Evolutionary conservation across 1,284 basidiomycete species (phyloP), one percentile per base, ranked within the genome.

Genomic region (Mycena sp.): DNA sequence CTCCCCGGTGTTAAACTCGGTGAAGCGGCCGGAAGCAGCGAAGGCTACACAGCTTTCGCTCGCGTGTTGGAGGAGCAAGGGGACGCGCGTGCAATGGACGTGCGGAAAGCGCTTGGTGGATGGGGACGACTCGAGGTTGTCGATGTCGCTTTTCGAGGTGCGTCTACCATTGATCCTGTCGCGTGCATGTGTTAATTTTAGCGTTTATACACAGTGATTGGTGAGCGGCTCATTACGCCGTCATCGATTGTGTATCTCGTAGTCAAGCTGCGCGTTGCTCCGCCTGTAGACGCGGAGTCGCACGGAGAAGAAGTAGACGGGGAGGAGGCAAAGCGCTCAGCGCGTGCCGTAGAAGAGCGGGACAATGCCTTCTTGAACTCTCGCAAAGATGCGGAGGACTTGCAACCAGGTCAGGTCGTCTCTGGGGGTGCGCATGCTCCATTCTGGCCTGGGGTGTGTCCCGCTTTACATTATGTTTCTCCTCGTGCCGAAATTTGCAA

Each of bases 231-330:
- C 45, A 89, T 99, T 30, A 93, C 93, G 0, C 95, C 97, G 0
- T 91, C 92, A 3, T 90, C 97, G 0, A 93, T 99, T 69, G 94
- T 98, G 30, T 91, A 91, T 71, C 87, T 99, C 58, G 84, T 94
- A 23, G 86, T 96, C 76, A 96, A 97, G 76, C 80, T 95, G 17
- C 88, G 92, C 2, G 69, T 96, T 28, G 77, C 82, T 6, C 89
- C 88, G 5, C 86, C 87, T 16, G 65, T 63, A 23, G 64, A 60
- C 17, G 63, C 67, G 19, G 38, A 63, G 16, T 65, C 71, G 23
- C 67, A 72, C 25, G 76, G 77, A 57, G 77, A 81, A 43, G 69
- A 65, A 43, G 68, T 81, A 16, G 80, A 78, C 32, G 81, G 80
- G 7, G 87, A 88, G 52, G 81, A 85, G 55, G 83, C 82, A 56